Evolutionary conservation across 768 basidiomycete species (phyloP).

Genomic region (Dendrothele bispora): DNA sequence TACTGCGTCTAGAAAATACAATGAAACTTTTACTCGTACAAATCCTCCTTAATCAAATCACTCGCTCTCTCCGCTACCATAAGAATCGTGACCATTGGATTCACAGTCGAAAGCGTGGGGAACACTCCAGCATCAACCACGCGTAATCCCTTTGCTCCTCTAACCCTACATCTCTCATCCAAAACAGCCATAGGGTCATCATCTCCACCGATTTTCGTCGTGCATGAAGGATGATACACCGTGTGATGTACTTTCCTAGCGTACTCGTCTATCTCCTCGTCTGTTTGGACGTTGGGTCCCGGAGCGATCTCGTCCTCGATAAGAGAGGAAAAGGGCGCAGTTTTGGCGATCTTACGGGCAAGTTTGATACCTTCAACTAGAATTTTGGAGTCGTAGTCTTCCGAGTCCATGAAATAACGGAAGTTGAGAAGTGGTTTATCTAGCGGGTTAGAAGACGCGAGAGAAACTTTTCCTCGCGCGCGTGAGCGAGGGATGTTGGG

Average conservation of each 20-base stretch:
- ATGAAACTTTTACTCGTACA: too few species aligned
- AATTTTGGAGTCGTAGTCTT: conserved; percentile 19
- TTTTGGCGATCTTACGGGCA: conserved; percentile 10
- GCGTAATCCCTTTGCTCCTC: not conserved
- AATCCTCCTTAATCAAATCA: not conserved
- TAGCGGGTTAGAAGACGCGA: conserved; percentile 16
- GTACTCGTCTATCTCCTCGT: conserved; percentile 19
- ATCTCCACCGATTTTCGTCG: not conserved
- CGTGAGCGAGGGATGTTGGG: not conserved
- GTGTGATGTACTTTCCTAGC: not conserved
- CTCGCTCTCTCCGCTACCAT: not conserved
- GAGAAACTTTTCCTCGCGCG: conserved; percentile 36
- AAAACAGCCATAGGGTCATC: not conserved
- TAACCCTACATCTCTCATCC: not conserved
- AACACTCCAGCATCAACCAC: conserved; percentile 1
- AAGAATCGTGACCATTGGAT: not conserved
- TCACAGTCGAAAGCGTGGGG: conserved; percentile 10
- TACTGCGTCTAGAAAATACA: too few species aligned
- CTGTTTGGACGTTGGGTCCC: conserved; percentile 19
- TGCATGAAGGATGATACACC: not conserved
- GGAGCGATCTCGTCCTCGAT: conserved; percentile 15
- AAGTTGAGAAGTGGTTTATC: conserved; percentile 15
- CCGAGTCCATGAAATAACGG: conserved; percentile 13
- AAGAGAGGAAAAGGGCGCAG: conserved; percentile 3
- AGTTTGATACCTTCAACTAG: conserved; percentile 20